A percentile compares a stretch with the other conserved stretches of the same genome.
phyloP scores from a whole-genome alignment of 768 basidiomycete genomes.

The Suillus discolor region DNA sequence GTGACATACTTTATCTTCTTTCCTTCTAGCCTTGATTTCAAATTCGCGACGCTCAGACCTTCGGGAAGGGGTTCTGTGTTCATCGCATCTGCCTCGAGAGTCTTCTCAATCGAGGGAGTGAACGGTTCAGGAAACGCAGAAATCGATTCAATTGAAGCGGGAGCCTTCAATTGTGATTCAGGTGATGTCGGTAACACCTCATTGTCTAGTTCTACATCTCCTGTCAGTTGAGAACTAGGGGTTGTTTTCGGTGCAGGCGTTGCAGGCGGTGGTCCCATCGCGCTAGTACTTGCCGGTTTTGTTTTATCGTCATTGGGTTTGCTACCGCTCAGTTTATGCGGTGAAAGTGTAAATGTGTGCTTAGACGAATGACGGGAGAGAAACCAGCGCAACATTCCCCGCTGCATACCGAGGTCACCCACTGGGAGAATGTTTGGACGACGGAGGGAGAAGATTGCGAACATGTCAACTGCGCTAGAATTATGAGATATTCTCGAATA shows the following conservation, averaged over 20 bases:
- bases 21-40: conserved; percentile 63
- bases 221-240: background rate
- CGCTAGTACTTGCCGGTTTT: background rate
- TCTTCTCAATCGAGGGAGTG: conserved; percentile 68
- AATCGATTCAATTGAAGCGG: conserved; percentile 12
- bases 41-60: conserved; percentile 55
- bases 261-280: conserved; percentile 1
- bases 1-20: conserved; percentile 71
- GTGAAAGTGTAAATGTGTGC: conserved; percentile 50
- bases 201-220: conserved; percentile 15
- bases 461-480: conserved; percentile 76
- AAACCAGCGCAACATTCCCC: conserved; percentile 70
- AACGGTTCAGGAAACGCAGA: conserved; percentile 55
- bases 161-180: conserved; percentile 6
- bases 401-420: conserved; percentile 85
- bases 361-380: conserved; percentile 59
- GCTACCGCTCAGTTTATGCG: conserved; percentile 44
- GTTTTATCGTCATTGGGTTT: conserved; percentile 9
- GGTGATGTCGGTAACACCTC: conserved; percentile 37
- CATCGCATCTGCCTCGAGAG: conserved; percentile 42
- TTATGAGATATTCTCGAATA: conserved; percentile 9
- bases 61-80: conserved; percentile 50
- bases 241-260: conserved; percentile 9
- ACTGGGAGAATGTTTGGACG: conserved; percentile 81
- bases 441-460: conserved; percentile 84